Evolutionary conservation across 148 eudicot species (phyloP).

Genomic region (Hydrangea macrophylla): DNA sequence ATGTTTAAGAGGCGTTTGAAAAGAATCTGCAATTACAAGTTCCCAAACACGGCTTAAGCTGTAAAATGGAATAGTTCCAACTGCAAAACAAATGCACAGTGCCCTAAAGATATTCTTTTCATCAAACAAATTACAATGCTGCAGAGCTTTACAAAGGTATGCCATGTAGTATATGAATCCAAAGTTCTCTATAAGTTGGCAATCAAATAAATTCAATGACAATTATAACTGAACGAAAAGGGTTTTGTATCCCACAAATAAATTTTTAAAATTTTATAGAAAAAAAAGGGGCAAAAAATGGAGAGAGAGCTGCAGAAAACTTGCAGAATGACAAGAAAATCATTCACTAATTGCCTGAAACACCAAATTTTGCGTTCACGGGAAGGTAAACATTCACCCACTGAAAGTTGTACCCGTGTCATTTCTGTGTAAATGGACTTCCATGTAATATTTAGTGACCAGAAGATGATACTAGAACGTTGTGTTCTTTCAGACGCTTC

Average conservation of each 20-base stretch:
- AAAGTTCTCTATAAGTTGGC: neutral
- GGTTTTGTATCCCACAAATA: neutral
- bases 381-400: neutral
- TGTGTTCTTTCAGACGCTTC: conserved; percentile 79
- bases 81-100: neutral
- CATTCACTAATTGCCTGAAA: neutral
- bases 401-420: neutral
- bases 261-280: no score
- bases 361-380: neutral
- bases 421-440: neutral
- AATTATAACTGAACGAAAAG: neutral
- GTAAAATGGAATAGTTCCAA: neutral
- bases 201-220: neutral
- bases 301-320: neutral
- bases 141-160: conserved; percentile 18
- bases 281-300: neutral
- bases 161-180: neutral
- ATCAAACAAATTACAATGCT: conserved; percentile 13
- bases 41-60: no score
- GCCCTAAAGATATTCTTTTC: neutral
- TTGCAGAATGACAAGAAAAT: neutral
- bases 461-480: conserved; percentile 61
- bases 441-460: conserved; percentile 36
- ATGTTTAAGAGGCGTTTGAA: no score
- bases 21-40: neutral